These are phyloP conservation scores for Colletotrichum endophyticum DNA, from an alignment of 2,329 filamentous ascomycete genomes.

Conservation along the genomic window DNA sequence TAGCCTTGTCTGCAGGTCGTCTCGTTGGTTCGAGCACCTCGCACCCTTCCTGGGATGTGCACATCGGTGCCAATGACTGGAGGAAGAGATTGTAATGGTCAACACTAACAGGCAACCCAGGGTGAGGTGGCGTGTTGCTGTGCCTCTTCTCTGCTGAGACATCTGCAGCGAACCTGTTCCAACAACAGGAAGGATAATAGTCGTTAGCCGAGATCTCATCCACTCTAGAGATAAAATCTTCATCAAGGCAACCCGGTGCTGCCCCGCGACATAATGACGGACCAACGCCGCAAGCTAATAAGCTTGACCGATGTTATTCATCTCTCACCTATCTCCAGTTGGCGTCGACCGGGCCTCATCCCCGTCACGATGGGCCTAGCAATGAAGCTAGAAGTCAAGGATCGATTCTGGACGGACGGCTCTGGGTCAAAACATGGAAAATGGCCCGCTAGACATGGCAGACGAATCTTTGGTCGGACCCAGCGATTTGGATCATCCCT, in stretches of 20 bases:
- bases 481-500: slow-evolving; percentile 5
- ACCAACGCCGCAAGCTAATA: neutral
- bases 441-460: neutral
- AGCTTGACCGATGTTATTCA: neutral
- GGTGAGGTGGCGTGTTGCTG: neutral
- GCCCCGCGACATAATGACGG: neutral
- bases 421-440: neutral
- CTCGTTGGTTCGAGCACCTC: neutral
- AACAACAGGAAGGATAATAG: neutral
- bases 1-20: neutral
- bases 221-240: neutral
- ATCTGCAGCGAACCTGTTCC: neutral
- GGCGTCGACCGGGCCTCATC: neutral
- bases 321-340: neutral
- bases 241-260: neutral
- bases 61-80: neutral
- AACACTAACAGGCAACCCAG: neutral
- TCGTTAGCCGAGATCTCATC: neutral
- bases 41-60: neutral
- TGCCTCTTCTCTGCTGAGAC: neutral
- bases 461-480: neutral
- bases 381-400: neutral
- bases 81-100: neutral
- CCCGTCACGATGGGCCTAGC: neutral
- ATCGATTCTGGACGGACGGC: neutral